These are phyloP conservation scores for Trichomonas vaginalis DNA, from an alignment of 208 protist genomes.

Conservation along the genomic window DNA sequence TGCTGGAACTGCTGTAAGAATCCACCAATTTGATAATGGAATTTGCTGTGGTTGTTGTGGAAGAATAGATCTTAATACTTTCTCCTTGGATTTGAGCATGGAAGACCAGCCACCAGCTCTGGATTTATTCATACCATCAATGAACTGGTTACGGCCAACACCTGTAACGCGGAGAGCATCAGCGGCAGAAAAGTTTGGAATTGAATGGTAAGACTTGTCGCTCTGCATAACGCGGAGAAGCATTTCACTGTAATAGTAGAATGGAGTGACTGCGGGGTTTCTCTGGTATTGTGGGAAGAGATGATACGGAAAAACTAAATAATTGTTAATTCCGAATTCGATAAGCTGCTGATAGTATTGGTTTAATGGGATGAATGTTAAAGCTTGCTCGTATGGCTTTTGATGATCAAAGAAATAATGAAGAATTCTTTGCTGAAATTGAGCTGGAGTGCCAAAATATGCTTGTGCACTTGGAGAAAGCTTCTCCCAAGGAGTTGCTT, in stretches of 20 bases:
- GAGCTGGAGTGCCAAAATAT: neutral
- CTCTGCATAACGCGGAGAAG: neutral
- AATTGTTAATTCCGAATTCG: neutral
- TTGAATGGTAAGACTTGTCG: neutral
- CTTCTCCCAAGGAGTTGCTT: neutral
- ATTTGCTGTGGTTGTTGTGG: neutral
- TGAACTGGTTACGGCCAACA: neutral
- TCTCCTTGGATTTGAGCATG: neutral
- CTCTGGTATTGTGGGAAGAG: neutral
- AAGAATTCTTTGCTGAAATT: constrained; percentile 2
- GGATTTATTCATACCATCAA: constrained; percentile 4
- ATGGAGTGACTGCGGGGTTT: neutral
- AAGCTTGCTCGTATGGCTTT: neutral
- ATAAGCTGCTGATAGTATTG: constrained; percentile 6
- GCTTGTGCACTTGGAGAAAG: neutral
- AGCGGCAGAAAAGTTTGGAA: constrained; percentile 7
- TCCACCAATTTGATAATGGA: neutral
- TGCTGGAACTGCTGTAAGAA: neutral
- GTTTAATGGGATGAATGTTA: neutral
- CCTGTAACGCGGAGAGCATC: neutral
- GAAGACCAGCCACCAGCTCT: neutral
- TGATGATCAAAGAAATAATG: constrained; percentile 11
- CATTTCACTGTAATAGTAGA: neutral
- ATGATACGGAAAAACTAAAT: constrained; percentile 10
- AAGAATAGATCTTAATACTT: neutral